These are phyloP conservation scores for Xylariaceae sp. DNA, from an alignment of 2,329 filamentous ascomycete genomes.

Conservation along the genomic window DNA sequence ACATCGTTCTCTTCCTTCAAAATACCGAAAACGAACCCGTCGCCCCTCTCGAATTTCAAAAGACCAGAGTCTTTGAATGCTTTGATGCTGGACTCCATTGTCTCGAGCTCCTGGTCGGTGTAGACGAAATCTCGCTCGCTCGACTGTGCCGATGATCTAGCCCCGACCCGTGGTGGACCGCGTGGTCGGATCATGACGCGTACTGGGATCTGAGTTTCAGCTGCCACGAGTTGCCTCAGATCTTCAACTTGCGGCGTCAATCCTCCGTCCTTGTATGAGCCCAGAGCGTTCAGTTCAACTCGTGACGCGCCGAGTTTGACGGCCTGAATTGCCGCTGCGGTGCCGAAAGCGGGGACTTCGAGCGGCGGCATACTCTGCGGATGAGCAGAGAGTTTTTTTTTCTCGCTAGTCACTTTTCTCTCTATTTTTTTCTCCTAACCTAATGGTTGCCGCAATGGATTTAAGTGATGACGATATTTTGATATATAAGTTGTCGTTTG, in stretches of 20 bases:
- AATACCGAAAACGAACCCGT: constrained; percentile 56
- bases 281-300: constrained; percentile 50
- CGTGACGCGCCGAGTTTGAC: constrained; percentile 43
- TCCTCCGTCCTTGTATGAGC: constrained; percentile 49
- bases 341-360: constrained; percentile 53
- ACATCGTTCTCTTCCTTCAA: constrained; percentile 26
- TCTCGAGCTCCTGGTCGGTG: constrained; percentile 37
- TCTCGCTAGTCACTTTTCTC: no score
- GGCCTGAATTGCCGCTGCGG: constrained; percentile 37
- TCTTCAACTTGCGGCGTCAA: constrained; percentile 46
- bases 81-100: constrained; percentile 41
- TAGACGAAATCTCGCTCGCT: constrained; percentile 46
- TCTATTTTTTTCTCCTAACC: no score
- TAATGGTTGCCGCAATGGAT: no score
- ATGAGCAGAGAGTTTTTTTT: no score
- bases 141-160: constrained; percentile 2
- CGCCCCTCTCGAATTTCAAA: constrained; percentile 39
- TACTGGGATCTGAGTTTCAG: constrained; percentile 34
- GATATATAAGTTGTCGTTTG: no score
- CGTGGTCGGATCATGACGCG: constrained; percentile 55
- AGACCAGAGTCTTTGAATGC: constrained; percentile 36
- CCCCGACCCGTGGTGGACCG: constrained; percentile 28
- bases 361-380: no score
- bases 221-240: constrained; percentile 28
- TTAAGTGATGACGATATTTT: no score